These are phyloP conservation scores for Penicillium italicum DNA, from an alignment of 2,329 filamentous ascomycete genomes.

Conservation along the genomic window DNA sequence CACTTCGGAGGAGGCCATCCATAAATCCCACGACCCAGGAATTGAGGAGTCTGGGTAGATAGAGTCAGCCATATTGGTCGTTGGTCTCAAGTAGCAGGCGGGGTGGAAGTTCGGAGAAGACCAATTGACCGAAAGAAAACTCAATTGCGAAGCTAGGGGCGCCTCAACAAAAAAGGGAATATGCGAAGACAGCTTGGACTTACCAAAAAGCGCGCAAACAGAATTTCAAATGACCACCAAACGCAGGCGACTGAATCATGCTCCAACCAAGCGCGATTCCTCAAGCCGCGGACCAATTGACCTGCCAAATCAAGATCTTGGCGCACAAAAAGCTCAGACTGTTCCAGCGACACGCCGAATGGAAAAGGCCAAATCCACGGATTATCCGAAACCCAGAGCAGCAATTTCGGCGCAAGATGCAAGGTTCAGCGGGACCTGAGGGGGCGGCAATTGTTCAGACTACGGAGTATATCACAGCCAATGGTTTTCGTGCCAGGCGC, in stretches of 20 bases:
- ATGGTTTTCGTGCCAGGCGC: neutral
- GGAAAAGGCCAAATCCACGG: neutral
- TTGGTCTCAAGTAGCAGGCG: neutral
- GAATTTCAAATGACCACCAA: conserved; percentile 23
- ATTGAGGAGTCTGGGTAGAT: conserved; percentile 28
- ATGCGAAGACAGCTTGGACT: conserved; percentile 19
- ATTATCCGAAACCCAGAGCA: neutral
- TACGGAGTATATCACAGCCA: neutral
- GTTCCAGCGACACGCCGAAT: neutral
- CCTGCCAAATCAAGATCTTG: neutral
- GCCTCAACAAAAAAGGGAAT: neutral
- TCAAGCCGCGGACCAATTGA: conserved; percentile 6
- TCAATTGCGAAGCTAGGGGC: neutral
- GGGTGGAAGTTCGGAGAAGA: neutral
- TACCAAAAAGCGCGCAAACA: conserved; percentile 33
- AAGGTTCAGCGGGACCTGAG: neutral
- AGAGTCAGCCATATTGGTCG: conserved; percentile 27
- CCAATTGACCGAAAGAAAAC: neutral
- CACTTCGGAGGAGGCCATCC: conserved; percentile 94
- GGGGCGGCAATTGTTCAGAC: neutral
- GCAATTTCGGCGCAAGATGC: neutral
- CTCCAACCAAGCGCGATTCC: conserved; percentile 28
- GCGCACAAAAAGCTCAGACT: neutral
- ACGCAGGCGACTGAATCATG: conserved; percentile 27
- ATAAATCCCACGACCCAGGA: conserved; percentile 36